Conservation (phyloP, 1,284 basidiomycete species). For the Moniliophthora roreri region DNA sequence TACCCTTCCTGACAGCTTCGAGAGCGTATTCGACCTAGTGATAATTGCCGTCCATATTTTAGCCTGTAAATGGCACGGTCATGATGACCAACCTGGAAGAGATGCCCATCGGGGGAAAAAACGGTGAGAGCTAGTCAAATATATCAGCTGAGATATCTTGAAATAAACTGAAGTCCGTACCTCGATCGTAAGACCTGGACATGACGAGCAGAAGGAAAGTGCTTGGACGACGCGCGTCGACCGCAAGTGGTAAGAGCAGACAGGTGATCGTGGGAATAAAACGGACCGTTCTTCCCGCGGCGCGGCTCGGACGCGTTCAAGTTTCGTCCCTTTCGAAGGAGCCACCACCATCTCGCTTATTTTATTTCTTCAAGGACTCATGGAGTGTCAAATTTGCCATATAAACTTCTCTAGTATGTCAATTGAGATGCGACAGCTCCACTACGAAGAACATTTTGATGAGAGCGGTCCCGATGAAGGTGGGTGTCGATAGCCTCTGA, state of each 20-base stretch:
- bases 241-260: too few species aligned
- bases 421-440: slow-evolving; percentile 35
- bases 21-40: slow-evolving; percentile 95
- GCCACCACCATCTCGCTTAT: neutral
- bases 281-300: slow-evolving; percentile 6
- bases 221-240: slow-evolving; percentile 55
- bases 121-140: slow-evolving; percentile 76
- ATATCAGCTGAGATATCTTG: neutral
- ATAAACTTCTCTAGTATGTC: slow-evolving; percentile 37
- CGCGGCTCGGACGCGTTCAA: neutral
- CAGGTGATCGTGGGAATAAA: too few species aligned
- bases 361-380: neutral
- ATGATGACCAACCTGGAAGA: slow-evolving; percentile 72
- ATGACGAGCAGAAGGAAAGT: slow-evolving; percentile 32
- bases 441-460: slow-evolving; percentile 50
- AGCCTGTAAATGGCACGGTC: slow-evolving; percentile 20
- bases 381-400: slow-evolving; percentile 51
- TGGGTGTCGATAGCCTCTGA: neutral
- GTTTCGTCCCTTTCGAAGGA: too few species aligned
- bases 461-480: neutral
- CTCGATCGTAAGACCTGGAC: slow-evolving; percentile 82
- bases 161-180: slow-evolving; percentile 34
- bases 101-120: slow-evolving; percentile 93
- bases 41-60: slow-evolving; percentile 19
- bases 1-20: slow-evolving; percentile 96